Conservation (phyloP, 176 grass and related monocot genomes). For the Alloteropsis semialata region DNA sequence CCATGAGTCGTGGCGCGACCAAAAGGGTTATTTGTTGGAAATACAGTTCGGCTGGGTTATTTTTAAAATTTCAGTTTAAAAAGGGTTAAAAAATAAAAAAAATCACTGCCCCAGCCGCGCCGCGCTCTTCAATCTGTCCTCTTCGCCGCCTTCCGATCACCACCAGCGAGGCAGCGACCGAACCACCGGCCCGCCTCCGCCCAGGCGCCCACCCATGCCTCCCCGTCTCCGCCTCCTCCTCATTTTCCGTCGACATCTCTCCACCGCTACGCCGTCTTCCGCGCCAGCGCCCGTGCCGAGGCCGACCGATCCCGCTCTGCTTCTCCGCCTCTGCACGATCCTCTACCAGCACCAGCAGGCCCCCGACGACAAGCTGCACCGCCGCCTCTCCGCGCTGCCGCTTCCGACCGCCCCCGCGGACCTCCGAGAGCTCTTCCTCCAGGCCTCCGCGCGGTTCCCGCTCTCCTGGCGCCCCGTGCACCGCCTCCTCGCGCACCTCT, state of each 20-base stretch:
- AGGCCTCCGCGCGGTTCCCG: constrained; percentile 55
- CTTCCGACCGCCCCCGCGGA: constrained; percentile 28
- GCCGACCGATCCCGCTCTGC: constrained; percentile 42
- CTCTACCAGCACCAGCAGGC: constrained; percentile 76
- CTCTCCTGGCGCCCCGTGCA: constrained; percentile 79
- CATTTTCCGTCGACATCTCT: constrained; percentile 11
- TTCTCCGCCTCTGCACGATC: constrained; percentile 70
- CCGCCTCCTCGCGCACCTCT: constrained; percentile 68
- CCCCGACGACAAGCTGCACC: constrained; percentile 45
- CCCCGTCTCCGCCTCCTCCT: constrained; percentile 9
- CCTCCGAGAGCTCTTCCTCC: constrained; percentile 75
- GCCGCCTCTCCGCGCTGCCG: constrained; percentile 49
- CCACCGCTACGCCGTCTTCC: background rate
- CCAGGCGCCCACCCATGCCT: background rate
- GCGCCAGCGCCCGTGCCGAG: background rate
- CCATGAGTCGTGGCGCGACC: too few species aligned
- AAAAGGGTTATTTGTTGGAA: too few species aligned
- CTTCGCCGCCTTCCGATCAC: background rate
- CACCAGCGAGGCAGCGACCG: background rate
- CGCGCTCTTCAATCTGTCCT: background rate
- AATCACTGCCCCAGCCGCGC: too few species aligned
- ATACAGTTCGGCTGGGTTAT: too few species aligned
- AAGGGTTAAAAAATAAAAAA: too few species aligned
- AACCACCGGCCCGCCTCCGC: background rate
- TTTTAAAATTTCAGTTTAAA: too few species aligned